Conservation (phyloP, 2,329 filamentous ascomycete genomes). For the Lecanosticta acicola region DNA sequence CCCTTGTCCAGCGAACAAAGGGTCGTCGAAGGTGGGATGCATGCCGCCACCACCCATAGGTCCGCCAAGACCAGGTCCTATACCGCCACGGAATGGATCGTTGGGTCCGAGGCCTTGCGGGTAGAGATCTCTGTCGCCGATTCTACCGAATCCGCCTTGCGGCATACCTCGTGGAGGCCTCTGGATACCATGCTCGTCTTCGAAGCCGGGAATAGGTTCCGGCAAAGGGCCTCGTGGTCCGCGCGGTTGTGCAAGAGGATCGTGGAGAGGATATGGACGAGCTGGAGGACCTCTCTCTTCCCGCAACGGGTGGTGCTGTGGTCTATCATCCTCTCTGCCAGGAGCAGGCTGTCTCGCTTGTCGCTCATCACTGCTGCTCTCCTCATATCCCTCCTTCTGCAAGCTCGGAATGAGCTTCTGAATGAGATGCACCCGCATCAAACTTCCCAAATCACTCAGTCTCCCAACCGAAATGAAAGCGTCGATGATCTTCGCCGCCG, state of each 20-base stretch:
- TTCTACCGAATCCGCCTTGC: slow-evolving; percentile 41
- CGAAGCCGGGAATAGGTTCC: slow-evolving; percentile 75
- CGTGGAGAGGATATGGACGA: slow-evolving; percentile 58
- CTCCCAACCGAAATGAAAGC: slow-evolving; percentile 70
- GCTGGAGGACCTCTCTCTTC: slow-evolving; percentile 57
- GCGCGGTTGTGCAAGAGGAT: slow-evolving; percentile 50
- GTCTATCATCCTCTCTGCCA: slow-evolving; percentile 26
- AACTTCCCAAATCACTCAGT: slow-evolving; percentile 60
- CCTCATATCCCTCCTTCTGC: slow-evolving; percentile 73
- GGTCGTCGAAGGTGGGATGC: slow-evolving; percentile 94
- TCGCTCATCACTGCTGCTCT: slow-evolving; percentile 33
- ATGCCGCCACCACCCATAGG: slow-evolving; percentile 64
- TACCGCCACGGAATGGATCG: slow-evolving; percentile 68
- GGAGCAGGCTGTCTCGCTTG: slow-evolving; percentile 17
- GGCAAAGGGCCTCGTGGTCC: slow-evolving; percentile 59
- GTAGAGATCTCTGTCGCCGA: slow-evolving; percentile 83
- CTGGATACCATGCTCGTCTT: slow-evolving; percentile 84
- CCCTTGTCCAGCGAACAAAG: slow-evolving; percentile 61
- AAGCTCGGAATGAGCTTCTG: slow-evolving; percentile 76
- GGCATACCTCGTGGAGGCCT: slow-evolving; percentile 52
- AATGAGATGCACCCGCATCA: slow-evolving; percentile 73
- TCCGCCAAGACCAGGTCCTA: slow-evolving; percentile 51
- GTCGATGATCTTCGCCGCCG: slow-evolving; percentile 43
- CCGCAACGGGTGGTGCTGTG: slow-evolving; percentile 44
- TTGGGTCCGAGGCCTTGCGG: slow-evolving; percentile 79